phyloP scores from a whole-genome alignment of 441 rosid species.

The Dalechampia spathulata region DNA sequence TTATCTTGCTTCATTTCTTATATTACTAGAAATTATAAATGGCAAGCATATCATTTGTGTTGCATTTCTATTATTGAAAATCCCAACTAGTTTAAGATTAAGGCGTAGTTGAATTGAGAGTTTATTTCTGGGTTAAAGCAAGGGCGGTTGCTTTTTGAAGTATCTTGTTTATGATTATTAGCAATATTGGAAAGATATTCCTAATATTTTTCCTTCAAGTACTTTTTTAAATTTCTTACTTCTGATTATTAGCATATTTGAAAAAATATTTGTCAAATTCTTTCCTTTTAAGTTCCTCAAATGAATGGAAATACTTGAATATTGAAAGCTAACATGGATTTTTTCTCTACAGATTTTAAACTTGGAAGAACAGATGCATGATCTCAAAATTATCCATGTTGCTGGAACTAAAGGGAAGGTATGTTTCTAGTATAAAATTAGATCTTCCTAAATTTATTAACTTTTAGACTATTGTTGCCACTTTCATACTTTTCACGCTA shows the following conservation, averaged over 20 bases:
- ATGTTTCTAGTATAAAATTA: slow-evolving; percentile 11
- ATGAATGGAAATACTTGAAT: no score
- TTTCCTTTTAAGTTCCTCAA: no score
- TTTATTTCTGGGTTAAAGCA: neutral
- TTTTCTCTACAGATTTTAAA: slow-evolving; percentile 32
- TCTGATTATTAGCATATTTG: no score
- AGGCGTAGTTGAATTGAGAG: no score
- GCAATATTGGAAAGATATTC: neutral
- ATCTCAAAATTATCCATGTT: slow-evolving; percentile 69
- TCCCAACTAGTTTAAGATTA: no score
- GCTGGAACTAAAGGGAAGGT: slow-evolving; percentile 98
- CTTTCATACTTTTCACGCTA: no score
- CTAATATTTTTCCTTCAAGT: neutral
- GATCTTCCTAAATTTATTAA: neutral
- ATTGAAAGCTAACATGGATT: slow-evolving; percentile 2
- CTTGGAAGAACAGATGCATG: slow-evolving; percentile 34
- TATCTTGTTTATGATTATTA: neutral
- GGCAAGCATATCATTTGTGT: no score
- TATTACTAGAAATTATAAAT: no score
- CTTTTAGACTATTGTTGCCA: neutral
- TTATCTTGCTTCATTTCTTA: no score
- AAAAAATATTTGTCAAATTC: no score
- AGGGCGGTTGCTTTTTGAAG: neutral
- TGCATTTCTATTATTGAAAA: no score
- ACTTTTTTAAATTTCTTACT: no score